A percentile compares a stretch with the other conserved stretches of the same genome.
Conservation (phyloP, 768 basidiomycete species). For the Serendipita vermifera region DNA sequence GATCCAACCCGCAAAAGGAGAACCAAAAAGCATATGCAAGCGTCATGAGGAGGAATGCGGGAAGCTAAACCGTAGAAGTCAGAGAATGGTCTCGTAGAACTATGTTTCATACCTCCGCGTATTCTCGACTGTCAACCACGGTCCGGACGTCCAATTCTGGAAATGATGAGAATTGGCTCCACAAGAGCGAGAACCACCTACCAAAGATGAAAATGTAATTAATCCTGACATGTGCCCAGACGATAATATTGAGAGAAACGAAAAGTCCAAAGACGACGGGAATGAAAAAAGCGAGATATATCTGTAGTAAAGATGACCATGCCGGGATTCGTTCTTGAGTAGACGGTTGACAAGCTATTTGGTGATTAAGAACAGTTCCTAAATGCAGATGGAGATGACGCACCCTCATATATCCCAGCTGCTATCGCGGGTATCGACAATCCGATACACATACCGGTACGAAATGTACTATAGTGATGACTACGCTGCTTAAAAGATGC, state of each 20-base stretch:
- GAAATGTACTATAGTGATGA: constrained; percentile 59
- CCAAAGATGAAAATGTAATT: constrained; percentile 93
- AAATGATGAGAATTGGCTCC: no score
- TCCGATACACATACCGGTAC: constrained; percentile 62
- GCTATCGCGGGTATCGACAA: constrained; percentile 55
- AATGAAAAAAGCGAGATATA: constrained; percentile 63
- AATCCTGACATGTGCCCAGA: constrained; percentile 63
- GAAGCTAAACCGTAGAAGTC: constrained; percentile 37
- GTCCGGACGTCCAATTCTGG: constrained; percentile 58
- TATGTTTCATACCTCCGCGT: constrained; percentile 55
- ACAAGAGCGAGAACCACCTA: no score
- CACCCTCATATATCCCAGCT: constrained; percentile 51
- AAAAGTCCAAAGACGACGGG: constrained; percentile 65
- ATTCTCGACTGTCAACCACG: constrained; percentile 65
- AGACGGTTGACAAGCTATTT: constrained; percentile 40
- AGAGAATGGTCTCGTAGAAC: no score
- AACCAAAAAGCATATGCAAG: constrained; percentile 77
- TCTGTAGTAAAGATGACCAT: constrained; percentile 60
- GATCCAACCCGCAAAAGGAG: constrained; percentile 39
- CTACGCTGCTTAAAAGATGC: constrained; percentile 36
- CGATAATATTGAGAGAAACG: constrained; percentile 70
- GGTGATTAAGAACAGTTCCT: background rate
- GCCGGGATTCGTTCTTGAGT: constrained; percentile 44
- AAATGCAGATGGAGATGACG: constrained; percentile 18
- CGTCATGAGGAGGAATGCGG: constrained; percentile 60